These are phyloP conservation scores for Mycena metata DNA, from an alignment of 768 basidiomycete species.

Conservation along the genomic window DNA sequence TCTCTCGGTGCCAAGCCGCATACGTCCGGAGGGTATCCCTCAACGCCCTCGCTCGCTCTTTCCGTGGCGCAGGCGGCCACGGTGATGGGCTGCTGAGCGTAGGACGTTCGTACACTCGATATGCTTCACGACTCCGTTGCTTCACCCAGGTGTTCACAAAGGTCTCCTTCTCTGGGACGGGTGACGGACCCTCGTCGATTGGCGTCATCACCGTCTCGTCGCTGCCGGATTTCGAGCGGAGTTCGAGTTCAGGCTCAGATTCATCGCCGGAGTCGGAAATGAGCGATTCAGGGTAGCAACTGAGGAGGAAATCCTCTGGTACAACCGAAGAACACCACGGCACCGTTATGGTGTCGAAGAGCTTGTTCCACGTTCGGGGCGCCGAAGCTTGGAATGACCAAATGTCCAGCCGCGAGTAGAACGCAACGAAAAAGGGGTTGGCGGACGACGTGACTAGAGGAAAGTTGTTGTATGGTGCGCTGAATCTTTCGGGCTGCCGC, in stretches of 20 bases:
- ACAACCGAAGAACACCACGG: not conserved
- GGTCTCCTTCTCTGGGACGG: not conserved
- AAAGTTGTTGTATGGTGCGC: conserved; percentile 2
- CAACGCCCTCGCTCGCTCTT: not conserved
- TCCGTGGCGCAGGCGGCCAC: not conserved
- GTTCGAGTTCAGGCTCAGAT: not conserved
- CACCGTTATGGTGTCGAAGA: not conserved
- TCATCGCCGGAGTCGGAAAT: not conserved
- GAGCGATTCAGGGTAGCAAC: conserved; percentile 11
- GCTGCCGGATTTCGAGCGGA: not conserved
- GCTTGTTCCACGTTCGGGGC: not conserved
- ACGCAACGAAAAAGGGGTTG: conserved; percentile 20
- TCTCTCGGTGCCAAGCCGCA: conserved; percentile 3
- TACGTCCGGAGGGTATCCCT: not conserved
- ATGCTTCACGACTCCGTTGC: too few species aligned
- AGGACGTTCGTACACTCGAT: too few species aligned
- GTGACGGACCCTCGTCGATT: not conserved
- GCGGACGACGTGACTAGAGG: conserved; percentile 14
- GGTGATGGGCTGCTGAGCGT: not conserved
- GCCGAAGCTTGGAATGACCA: not conserved
- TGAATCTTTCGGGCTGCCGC: not conserved
- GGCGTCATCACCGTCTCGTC: not conserved
- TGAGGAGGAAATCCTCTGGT: conserved; percentile 11
- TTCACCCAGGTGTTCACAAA: not conserved
- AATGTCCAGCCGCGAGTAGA: not conserved